Base-by-base conservation (phyloP, 2,329 filamentous ascomycete genomes). In the Fusarium sp. region DNA sequence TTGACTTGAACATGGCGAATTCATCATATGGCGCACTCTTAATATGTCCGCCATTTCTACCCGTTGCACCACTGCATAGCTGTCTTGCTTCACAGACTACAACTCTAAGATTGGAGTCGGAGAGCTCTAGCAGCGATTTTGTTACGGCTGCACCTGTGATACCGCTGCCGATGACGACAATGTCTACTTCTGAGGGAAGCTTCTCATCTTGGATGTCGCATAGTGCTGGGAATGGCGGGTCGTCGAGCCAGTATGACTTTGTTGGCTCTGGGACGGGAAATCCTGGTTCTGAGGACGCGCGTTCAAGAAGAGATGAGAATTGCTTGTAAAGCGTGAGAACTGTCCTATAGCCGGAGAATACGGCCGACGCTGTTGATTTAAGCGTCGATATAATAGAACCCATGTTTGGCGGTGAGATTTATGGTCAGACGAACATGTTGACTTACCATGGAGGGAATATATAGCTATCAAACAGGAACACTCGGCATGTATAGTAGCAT, bases 131-230 rank as follows among this genome's bases (percentile, higher is more conserved):
- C 6, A 80, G 62, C 1, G 77, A 74, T 60, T 72, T 80, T 3
- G 74, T 75, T 3, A 78, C 70, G 2, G 78, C 73, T 8, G 81
- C 83, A 14, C 83, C 86, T 4, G 86, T 85, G 65, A 89, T 88
- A 3, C 88, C 88, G 39, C 86, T 88, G 27, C 88, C 87, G 68
- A 89, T 84, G 44, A 89, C 83, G 22, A 86, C 83, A 4, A 88
- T 77, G 62, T 89, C 87, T 10, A 82, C 83, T 11, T 79, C 74
- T 4, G 72, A 47, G 0, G 84, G 83, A 12, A 86, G 74, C 13
- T 68, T 25, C 4, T 68, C 64, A 4, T 76, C 68, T 36, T 78
- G 78, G 5, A 78, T 73, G 52, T 82, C 70, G 53, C 81, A 79
- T 15, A 86, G 79, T 25, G 82, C 78, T 7, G 83, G 83, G 73